These are phyloP conservation scores for Albizia julibrissin DNA, from an alignment of 306 rosid genomes.

Conservation along the genomic window DNA sequence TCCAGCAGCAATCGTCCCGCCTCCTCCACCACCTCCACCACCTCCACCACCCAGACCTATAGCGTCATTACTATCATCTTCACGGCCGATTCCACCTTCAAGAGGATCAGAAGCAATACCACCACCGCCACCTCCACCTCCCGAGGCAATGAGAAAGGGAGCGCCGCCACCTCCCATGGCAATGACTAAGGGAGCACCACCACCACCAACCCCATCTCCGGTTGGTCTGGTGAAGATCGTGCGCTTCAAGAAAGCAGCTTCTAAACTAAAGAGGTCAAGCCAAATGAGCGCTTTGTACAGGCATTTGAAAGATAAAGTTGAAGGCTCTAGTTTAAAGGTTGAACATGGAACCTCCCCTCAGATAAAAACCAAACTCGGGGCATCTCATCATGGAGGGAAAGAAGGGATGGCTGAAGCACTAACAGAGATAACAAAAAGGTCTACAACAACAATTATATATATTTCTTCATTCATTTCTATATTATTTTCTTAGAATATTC, in stretches of 20 bases:
- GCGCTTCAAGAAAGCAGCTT: constrained; percentile 36
- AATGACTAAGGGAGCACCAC: not conserved
- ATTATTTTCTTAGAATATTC: not conserved
- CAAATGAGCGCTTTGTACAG: constrained; percentile 47
- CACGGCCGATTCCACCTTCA: not conserved
- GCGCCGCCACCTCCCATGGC: constrained; percentile 1
- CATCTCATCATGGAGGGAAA: constrained; percentile 7
- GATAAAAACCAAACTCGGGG: constrained; percentile 17
- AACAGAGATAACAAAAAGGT: constrained; percentile 49
- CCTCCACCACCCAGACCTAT: not conserved
- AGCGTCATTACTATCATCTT: constrained; percentile 2
- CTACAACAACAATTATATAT: not conserved
- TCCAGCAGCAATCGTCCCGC: not conserved
- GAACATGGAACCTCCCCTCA: constrained; percentile 1
- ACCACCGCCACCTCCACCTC: not conserved
- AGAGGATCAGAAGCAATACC: not conserved
- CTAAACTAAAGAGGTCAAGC: constrained; percentile 46
- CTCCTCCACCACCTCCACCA: constrained; percentile 7
- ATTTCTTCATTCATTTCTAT: not conserved
- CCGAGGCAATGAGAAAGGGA: not conserved
- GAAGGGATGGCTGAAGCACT: constrained; percentile 52
- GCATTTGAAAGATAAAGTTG: constrained; percentile 39
- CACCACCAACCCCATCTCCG: constrained; percentile 44
- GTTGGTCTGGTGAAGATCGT: constrained; percentile 12
- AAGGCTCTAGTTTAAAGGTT: constrained; percentile 35